phyloP scores from a whole-genome alignment of 2,329 filamentous ascomycete species.

The Stagonosporopsis vannaccii region DNA sequence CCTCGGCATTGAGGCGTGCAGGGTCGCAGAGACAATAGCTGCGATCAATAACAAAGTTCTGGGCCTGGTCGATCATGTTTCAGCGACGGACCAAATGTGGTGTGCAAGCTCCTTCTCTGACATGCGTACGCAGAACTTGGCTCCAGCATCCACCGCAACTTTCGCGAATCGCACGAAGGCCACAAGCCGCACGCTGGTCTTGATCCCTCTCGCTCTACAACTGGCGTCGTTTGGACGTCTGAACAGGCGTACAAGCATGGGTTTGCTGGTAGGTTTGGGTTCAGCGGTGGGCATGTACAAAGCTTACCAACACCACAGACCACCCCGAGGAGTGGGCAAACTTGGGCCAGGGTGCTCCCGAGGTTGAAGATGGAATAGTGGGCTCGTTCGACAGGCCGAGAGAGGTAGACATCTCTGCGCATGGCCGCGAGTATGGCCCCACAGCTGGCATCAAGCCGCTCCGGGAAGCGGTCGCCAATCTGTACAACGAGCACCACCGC shows the following conservation, averaged over 20 bases:
- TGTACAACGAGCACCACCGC: conserved; percentile 94
- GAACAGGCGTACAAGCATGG: conserved; percentile 89
- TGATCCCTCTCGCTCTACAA: conserved; percentile 85
- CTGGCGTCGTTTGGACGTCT: conserved; percentile 92
- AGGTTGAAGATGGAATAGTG: conserved; percentile 93
- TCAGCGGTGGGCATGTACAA: background rate
- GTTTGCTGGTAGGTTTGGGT: conserved; percentile 59
- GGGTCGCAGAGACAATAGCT: background rate
- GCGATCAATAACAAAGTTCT: background rate
- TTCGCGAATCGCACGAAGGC: conserved; percentile 88
- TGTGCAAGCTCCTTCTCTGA: background rate
- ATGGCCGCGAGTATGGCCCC: conserved; percentile 85
- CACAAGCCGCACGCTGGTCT: conserved; percentile 91
- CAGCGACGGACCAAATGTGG: too few relatives aligned
- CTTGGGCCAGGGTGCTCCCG: conserved; percentile 89
- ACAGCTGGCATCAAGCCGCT: conserved; percentile 93
- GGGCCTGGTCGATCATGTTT: background rate
- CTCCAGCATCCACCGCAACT: conserved; percentile 68
- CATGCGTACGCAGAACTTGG: conserved; percentile 7
- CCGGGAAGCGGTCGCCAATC: conserved; percentile 83
- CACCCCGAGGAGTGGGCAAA: conserved; percentile 88
- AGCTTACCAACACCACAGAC: conserved; percentile 55
- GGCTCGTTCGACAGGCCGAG: conserved; percentile 85
- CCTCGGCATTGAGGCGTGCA: background rate
- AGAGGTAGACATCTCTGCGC: conserved; percentile 77